These are phyloP conservation scores for Neurospora sp. DNA, from an alignment of 495 filamentous ascomycete genomes.

Conservation along the genomic window DNA sequence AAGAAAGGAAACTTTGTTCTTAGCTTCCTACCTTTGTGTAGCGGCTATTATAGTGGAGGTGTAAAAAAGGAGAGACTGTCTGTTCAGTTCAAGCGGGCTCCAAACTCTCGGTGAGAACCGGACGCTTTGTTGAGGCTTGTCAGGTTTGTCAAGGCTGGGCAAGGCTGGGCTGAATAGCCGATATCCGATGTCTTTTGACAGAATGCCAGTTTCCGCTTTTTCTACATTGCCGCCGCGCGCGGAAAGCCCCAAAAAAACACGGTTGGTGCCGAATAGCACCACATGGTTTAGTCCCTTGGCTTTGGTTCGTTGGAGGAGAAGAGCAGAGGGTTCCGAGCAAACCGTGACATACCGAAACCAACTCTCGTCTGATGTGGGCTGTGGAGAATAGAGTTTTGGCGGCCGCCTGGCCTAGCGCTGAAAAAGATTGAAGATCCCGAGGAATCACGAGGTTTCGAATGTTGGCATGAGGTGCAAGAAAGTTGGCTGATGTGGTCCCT, in stretches of 20 bases:
- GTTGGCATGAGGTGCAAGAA: neutral
- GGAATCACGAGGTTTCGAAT: neutral
- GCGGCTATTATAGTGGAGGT: neutral
- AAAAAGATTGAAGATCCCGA: neutral
- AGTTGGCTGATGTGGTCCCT: neutral
- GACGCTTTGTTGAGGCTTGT: neutral
- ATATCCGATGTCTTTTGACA: neutral
- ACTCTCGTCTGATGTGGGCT: neutral
- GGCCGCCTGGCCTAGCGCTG: neutral
- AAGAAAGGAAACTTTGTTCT: neutral
- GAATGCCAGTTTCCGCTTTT: neutral
- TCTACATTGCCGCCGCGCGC: neutral
- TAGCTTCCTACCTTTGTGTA: neutral
- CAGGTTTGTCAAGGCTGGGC: neutral
- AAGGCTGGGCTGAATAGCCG: neutral
- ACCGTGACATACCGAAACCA: neutral
- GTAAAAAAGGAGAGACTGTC: neutral
- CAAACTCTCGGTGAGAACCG: neutral
- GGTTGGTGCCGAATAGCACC: neutral
- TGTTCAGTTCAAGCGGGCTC: neutral
- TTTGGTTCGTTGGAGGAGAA: neutral
- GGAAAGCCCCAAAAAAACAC: neutral
- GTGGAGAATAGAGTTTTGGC: neutral
- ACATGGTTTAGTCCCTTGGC: neutral
- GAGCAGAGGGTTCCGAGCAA: neutral